phyloP scores from a whole-genome alignment of 441 rosid genomes.

The Melianthus villosus region DNA sequence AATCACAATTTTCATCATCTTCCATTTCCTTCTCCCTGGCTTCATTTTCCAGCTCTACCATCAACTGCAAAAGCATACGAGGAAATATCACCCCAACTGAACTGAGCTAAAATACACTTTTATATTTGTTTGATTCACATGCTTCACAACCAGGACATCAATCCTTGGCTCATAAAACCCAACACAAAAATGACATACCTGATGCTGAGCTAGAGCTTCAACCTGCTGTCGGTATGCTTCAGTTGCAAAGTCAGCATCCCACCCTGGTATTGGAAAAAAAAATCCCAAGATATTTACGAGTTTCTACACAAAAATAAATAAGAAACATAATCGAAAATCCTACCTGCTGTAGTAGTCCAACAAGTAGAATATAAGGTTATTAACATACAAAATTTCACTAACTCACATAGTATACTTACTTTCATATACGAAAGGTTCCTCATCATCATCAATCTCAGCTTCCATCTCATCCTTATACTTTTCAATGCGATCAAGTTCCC shows the following conservation, averaged over 20 bases:
- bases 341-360: not conserved
- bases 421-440: constrained; percentile 94
- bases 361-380: not conserved
- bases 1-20: constrained; percentile 29
- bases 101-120: no score
- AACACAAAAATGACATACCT: constrained; percentile 28
- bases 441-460: constrained; percentile 98
- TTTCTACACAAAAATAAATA: no score
- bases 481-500: constrained; percentile 97
- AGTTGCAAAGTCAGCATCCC: constrained; percentile 99
- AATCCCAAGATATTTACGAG: no score
- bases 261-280: constrained; percentile 39
- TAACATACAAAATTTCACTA: not conserved
- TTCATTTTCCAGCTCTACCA: constrained; percentile 92
- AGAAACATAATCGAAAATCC: not conserved
- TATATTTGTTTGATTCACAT: no score
- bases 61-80: constrained; percentile 36
- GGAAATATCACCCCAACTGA: constrained; percentile 12
- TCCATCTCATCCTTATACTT: constrained; percentile 98
- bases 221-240: constrained; percentile 98
- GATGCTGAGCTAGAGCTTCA: constrained; percentile 83
- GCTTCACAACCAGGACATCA: no score
- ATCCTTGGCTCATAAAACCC: no score
- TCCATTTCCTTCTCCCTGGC: constrained; percentile 71
- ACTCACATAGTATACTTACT: constrained; percentile 41